Evolutionary conservation across 2,329 filamentous ascomycete species (phyloP).

Genomic region (Sporothrix pseudoabietina): DNA sequence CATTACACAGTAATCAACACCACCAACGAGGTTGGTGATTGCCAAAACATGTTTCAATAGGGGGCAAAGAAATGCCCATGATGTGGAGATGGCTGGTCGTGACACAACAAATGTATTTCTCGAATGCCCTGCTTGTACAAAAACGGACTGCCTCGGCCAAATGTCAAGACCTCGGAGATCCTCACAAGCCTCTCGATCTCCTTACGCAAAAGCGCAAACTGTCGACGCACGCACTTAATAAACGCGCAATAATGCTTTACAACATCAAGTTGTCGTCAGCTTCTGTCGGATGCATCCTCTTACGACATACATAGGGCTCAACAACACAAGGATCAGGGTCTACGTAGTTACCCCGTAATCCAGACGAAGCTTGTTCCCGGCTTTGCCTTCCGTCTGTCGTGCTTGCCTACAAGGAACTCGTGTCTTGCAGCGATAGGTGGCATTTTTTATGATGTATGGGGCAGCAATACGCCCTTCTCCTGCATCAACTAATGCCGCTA

Average conservation of each 20-base stretch:
- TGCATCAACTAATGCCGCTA: slow-evolving; percentile 20
- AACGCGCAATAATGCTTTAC: neutral
- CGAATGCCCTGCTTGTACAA: too few relatives aligned
- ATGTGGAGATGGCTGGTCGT: neutral
- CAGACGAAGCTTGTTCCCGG: neutral
- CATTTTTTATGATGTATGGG: neutral
- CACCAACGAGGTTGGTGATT: neutral
- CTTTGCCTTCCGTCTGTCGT: neutral
- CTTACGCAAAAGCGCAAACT: neutral
- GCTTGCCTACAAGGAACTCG: neutral
- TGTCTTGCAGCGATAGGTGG: neutral
- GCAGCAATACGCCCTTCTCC: neutral
- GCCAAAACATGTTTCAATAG: neutral
- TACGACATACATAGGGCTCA: neutral
- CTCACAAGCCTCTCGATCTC: neutral
- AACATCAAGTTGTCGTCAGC: neutral
- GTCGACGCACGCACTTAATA: slow-evolving; percentile 18
- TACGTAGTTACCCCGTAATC: neutral
- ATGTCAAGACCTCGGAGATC: neutral
- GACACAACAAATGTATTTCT: neutral
- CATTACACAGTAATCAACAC: too few relatives aligned
- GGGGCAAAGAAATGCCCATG: neutral
- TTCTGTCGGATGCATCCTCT: neutral
- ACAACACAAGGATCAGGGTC: neutral
- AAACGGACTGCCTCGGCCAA: neutral